Evolutionary conservation across 2,329 filamentous ascomycete species (phyloP), one percentile per base, ranked within the genome.

Genomic region (Diplodia sapinea): DNA sequence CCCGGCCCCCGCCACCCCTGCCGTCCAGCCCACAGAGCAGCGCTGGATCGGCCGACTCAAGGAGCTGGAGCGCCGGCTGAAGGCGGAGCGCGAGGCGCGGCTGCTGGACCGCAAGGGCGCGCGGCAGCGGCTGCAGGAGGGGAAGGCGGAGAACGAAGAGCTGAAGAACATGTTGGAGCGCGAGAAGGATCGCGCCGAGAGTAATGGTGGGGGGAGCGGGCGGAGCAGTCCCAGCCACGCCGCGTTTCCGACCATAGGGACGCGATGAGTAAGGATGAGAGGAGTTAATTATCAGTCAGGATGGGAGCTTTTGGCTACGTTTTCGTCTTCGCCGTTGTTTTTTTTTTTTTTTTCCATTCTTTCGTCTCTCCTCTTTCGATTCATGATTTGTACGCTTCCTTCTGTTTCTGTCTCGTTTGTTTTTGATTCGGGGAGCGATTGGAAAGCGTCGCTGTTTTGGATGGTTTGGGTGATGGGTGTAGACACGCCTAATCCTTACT

Each of bases 31-130:
- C 1, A 83, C 83, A 49, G 90, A 94, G 72, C 89, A 91, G 71
- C 88, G 91, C 72, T 97, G 93, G 92, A 88, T 96, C 71, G 87
- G 96, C 70, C 84, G 95, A 7, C 83, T 98, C 40, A 88, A 92
- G 68, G 94, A 98, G 76, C 82, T 98, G 72, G 95, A 99, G 82
- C 86, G 90, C 71, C 88, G 96, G 72, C 83, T 99, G 20, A 96
- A 97, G 78, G 89, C 91, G 55, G 95, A 99, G 81, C 84, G 95
- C 15, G 95, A 98, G 79, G 93, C 89, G 1, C 83, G 95, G 54
- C 83, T 96, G 65, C 83, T 96, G 68, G 95, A 99, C 79, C 88
- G 95, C 3, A 90, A 87, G 57, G 93, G 93, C 29, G 94, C 94
- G 33, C 83, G 92, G 66, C 91, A 93, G 80, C 84, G 94, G 64